Conservation (phyloP, 805 yeast genomes). For the Yamadazyma scolyti region DNA sequence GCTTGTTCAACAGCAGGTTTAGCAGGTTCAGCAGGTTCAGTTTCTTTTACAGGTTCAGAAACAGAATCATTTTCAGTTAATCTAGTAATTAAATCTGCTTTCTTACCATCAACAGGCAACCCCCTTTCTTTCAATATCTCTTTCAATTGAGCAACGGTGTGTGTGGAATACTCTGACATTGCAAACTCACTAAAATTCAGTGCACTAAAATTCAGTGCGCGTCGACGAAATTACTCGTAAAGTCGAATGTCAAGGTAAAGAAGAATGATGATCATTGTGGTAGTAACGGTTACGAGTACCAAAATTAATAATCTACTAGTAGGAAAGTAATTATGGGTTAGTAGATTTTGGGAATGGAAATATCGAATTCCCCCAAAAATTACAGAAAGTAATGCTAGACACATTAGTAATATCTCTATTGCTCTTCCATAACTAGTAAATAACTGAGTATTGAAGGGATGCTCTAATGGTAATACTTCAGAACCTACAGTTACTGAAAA, state of each 20-base stretch:
- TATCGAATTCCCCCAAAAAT: conserved; percentile 21
- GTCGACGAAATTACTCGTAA: too few relatives aligned
- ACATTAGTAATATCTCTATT: conserved; percentile 14
- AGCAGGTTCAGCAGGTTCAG: conserved; percentile 11
- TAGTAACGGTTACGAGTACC: conserved; percentile 15
- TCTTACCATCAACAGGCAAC: conserved; percentile 71
- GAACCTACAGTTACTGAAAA: conserved; percentile 5
- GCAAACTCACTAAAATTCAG: too few relatives aligned
- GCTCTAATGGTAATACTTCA: too few relatives aligned
- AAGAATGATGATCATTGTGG: conserved; percentile 16
- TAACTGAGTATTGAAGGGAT: conserved; percentile 2
- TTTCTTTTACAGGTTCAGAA: conserved; percentile 14
- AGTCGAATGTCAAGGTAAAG: too few relatives aligned
- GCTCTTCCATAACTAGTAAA: conserved; percentile 13
- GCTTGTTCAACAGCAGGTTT: conserved; percentile 13
- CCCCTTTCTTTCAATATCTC: conserved; percentile 67
- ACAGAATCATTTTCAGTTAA: conserved; percentile 52
- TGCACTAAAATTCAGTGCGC: conserved; percentile 1
- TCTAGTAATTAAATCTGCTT: conserved; percentile 70
- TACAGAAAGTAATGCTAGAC: conserved; percentile 14
- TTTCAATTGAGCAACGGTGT: conserved; percentile 81
- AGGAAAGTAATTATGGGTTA: conserved; percentile 20
- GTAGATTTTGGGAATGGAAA: conserved; percentile 20
- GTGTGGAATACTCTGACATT: conserved; percentile 59
- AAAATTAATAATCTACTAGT: conserved; percentile 18